Percentiles rank a stretch among this genome's conserved stretches.
Evolutionary conservation across 805 yeast species (phyloP).

Genomic region (Yarrowia keelungensis): DNA sequence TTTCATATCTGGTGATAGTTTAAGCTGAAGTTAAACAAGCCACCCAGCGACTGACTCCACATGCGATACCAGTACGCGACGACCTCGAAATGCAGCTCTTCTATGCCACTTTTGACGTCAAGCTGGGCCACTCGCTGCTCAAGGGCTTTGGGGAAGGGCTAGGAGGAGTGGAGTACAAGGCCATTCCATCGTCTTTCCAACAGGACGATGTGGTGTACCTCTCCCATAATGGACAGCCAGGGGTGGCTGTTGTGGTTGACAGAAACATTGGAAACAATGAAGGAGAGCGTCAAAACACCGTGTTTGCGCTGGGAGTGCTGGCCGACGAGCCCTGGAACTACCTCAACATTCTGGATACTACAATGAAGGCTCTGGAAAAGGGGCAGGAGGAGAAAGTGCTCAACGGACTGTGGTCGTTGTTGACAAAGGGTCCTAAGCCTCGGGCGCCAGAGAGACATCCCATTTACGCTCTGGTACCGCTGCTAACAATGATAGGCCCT

Average conservation of each 20-base stretch:
- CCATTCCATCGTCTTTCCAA: constrained; percentile 32
- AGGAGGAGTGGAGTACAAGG: constrained; percentile 27
- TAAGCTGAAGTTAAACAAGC: constrained; percentile 8
- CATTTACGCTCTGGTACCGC: constrained; percentile 15
- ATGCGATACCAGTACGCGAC: neutral
- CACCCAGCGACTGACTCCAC: constrained; percentile 1
- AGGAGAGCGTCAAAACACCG: constrained; percentile 20
- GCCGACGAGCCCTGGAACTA: constrained; percentile 35
- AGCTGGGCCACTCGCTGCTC: constrained; percentile 34
- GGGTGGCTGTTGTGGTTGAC: constrained; percentile 34
- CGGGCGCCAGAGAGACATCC: constrained; percentile 29
- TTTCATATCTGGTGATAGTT: constrained; percentile 3
- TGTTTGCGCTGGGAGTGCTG: constrained; percentile 36
- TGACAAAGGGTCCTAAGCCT: constrained; percentile 9
- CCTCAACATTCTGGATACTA: constrained; percentile 14
- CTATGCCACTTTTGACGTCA: constrained; percentile 37
- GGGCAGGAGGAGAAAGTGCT: constrained; percentile 30
- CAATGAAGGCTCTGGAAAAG: constrained; percentile 15
- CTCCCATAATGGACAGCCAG: constrained; percentile 9
- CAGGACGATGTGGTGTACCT: constrained; percentile 35
- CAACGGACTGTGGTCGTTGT: constrained; percentile 2
- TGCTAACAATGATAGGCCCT: constrained; percentile 6
- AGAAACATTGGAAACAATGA: constrained; percentile 5
- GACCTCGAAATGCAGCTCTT: constrained; percentile 29
- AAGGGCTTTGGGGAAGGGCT: constrained; percentile 15